Conservation (phyloP, 2,329 filamentous ascomycete species). For the Macroventuria anomochaeta region DNA sequence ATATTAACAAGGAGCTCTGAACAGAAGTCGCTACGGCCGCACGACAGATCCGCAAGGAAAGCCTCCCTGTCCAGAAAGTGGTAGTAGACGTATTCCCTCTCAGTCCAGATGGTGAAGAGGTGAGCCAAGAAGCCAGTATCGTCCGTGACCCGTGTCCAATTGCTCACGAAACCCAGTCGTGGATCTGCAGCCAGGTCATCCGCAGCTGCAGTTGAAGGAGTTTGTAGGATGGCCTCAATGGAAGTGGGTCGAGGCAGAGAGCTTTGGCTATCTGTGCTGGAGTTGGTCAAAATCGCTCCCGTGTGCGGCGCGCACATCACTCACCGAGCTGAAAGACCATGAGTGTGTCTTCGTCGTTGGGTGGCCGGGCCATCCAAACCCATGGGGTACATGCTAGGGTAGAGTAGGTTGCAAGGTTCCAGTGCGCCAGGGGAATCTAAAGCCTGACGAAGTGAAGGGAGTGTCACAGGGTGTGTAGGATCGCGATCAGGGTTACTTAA, state of each 20-base stretch:
- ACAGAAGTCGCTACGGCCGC: constrained; percentile 34
- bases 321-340: constrained; percentile 39
- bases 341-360: constrained; percentile 35
- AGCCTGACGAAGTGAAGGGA: constrained; percentile 40
- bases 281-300: constrained; percentile 37
- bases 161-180: constrained; percentile 23
- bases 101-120: constrained; percentile 37
- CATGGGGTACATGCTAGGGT: constrained; percentile 26
- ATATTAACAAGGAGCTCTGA: constrained; percentile 41
- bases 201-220: constrained; percentile 8
- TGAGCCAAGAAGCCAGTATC: constrained; percentile 27
- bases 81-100: constrained; percentile 37
- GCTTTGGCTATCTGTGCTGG: constrained; percentile 36
- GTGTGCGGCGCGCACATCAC: constrained; percentile 11
- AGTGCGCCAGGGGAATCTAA: constrained; percentile 29
- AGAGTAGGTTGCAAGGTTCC: constrained; percentile 22
- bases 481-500: constrained; percentile 11
- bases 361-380: constrained; percentile 28
- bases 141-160: constrained; percentile 36
- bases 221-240: constrained; percentile 31
- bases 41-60: constrained; percentile 40
- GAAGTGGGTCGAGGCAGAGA: constrained; percentile 25
- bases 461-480: constrained; percentile 22
- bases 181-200: constrained; percentile 24
- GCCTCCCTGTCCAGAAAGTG: constrained; percentile 41